Conservation (phyloP, 139 green algal species). For the Chlorella sp. region DNA sequence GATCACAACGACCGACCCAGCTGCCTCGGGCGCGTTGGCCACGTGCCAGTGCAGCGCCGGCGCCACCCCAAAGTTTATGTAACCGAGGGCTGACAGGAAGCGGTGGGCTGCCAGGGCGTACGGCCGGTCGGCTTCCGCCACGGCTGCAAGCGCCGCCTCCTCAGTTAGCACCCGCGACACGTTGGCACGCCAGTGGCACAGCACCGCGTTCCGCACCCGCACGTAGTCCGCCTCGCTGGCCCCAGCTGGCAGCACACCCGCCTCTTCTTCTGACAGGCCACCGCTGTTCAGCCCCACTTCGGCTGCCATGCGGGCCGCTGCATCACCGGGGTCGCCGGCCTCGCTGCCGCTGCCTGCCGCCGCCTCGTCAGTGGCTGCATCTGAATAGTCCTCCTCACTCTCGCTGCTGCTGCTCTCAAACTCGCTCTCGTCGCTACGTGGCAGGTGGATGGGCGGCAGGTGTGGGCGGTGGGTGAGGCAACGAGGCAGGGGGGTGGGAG, state of each 20-base stretch:
- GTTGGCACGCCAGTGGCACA: conserved; percentile 47
- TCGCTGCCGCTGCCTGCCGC: background rate
- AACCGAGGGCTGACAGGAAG: conserved; percentile 75
- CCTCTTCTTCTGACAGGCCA: conserved; percentile 48
- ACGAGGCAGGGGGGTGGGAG: background rate
- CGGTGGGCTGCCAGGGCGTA: conserved; percentile 60
- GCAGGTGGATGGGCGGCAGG: background rate
- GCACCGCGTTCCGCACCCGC: conserved; percentile 73
- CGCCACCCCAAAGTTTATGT: conserved; percentile 92
- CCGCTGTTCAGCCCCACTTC: conserved; percentile 47
- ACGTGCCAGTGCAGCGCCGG: conserved; percentile 35
- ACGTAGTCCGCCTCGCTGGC: conserved; percentile 47
- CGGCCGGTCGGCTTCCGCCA: conserved; percentile 10
- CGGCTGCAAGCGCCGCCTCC: conserved; percentile 44
- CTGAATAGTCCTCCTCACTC: background rate
- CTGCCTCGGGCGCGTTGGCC: background rate
- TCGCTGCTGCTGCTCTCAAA: conserved; percentile 11
- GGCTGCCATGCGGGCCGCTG: conserved; percentile 38
- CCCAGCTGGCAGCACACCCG: conserved; percentile 52
- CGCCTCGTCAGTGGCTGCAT: too few species aligned
- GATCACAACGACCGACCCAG: conserved; percentile 82
- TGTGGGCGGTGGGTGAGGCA: background rate
- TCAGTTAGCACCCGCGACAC: conserved; percentile 51
- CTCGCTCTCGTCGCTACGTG: background rate
- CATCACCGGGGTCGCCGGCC: background rate